Evolutionary conservation across 2,329 filamentous ascomycete genomes (phyloP).

Genomic region (Alternaria brassicicola): DNA sequence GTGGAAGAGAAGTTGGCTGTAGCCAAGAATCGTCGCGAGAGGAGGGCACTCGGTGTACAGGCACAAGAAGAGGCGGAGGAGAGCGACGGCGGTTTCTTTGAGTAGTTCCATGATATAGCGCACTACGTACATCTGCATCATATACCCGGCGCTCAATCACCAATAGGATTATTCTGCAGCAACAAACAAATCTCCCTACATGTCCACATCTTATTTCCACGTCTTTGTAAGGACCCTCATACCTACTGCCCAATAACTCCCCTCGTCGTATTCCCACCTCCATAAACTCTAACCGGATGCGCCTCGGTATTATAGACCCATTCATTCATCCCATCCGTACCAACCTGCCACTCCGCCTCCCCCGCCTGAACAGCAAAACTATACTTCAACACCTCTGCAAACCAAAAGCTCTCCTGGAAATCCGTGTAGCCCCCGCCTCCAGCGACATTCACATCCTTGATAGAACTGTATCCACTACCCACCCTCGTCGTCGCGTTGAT

Average conservation of each 20-base stretch:
- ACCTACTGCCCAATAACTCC: not conserved
- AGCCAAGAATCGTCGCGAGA: slow-evolving; percentile 26
- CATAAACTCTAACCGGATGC: slow-evolving; percentile 61
- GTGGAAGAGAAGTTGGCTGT: slow-evolving; percentile 19
- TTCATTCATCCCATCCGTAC: slow-evolving; percentile 55
- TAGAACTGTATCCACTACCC: slow-evolving; percentile 69
- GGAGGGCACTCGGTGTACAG: slow-evolving; percentile 24
- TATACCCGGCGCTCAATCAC: slow-evolving; percentile 24
- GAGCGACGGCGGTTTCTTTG: slow-evolving; percentile 50
- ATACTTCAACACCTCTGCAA: slow-evolving; percentile 89
- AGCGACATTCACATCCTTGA: slow-evolving; percentile 68
- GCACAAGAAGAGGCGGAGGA: slow-evolving; percentile 40
- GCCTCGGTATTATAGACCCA: slow-evolving; percentile 71
- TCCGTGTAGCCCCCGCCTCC: slow-evolving; percentile 68
- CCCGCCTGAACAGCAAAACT: slow-evolving; percentile 70
- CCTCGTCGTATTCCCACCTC: not conserved
- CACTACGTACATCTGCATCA: slow-evolving; percentile 16
- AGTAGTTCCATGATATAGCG: slow-evolving; percentile 25
- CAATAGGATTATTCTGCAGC: slow-evolving; percentile 1
- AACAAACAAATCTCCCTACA: not conserved
- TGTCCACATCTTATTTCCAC: not conserved
- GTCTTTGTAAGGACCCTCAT: not conserved
- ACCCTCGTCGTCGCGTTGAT: slow-evolving; percentile 69
- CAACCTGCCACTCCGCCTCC: slow-evolving; percentile 66
- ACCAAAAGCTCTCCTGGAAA: slow-evolving; percentile 86